Evolutionary conservation across 352 stramenopile species (phyloP), one percentile per base, ranked within the genome.

Genomic region (Phytophthora ohioensis): DNA sequence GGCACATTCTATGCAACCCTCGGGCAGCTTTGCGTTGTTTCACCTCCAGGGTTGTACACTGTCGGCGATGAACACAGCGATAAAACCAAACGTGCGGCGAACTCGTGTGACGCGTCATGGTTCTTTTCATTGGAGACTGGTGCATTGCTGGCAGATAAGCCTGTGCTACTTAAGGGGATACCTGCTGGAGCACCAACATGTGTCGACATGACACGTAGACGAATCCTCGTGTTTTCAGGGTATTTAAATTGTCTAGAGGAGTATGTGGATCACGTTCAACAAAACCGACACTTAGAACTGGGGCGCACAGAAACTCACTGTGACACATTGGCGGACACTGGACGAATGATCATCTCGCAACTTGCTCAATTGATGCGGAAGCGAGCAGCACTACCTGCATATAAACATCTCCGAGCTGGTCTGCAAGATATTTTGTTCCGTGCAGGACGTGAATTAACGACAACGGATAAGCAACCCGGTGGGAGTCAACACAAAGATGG

Each of bases 201-300:
- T 38, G 79, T 85, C n/a, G 81, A 94, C 45, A 32, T 49, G 21
- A 54, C 31, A 13, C 67, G 71, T 9, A 71, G 75, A n/a, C 83
- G 82, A 51, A 80, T 94, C 48, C 65, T 92, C 6, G 83, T 90
- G 3, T 89, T 88, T 45, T 92, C 84, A 0, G 78, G 83, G 7
- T 90, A 89, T 51, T 58, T 92, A n/a, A 91, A 91, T 36, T 91
- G 81, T 30, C 48, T 92, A 6, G 82, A 92, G 64, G 81, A 90
- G 34, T 92, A 91, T n/a, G 63, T 73, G 31, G 69, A 76, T 42
- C 69, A 76, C 36, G 48, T 56, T 47, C 63, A 64, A 46, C 64
- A 64, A 52, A 51, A 30, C 11, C 51, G 52, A 13, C 11, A 48
- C 2, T 7, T 39, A 27, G 17, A 48, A 52, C 21, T 7, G n/a